These are phyloP conservation scores for Solanum peruvianum DNA, from an alignment of 257 asterid species.

Conservation along the genomic window DNA sequence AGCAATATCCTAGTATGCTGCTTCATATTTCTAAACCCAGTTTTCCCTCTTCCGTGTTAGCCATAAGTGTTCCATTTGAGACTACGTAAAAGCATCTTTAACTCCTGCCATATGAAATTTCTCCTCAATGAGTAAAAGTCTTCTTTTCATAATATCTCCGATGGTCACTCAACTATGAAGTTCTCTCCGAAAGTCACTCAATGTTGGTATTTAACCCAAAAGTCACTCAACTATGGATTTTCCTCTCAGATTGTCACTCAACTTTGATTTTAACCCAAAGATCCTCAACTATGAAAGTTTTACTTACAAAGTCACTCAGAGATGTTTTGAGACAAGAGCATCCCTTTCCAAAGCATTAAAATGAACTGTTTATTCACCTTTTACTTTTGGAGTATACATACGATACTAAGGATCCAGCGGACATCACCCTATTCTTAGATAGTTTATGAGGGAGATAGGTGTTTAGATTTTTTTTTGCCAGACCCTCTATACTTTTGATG, in stretches of 20 bases:
- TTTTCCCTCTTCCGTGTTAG: not conserved
- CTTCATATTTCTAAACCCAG: not conserved
- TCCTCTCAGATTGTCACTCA: not conserved
- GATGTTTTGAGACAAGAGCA: no score
- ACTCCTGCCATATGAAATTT: not conserved
- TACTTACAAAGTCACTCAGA: not conserved
- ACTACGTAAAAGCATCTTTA: not conserved
- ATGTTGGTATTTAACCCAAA: not conserved
- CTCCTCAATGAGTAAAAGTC: not conserved
- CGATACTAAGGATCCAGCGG: no score
- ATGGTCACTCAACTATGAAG: not conserved
- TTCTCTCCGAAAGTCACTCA: not conserved
- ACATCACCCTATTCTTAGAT: no score
- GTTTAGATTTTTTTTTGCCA: not conserved
- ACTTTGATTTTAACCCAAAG: not conserved
- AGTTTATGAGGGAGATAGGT: no score
- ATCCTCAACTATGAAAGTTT: not conserved
- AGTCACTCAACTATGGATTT: not conserved
- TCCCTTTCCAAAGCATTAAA: no score
- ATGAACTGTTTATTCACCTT: no score
- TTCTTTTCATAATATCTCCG: not conserved
- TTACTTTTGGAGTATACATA: no score
- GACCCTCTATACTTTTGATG: not conserved
- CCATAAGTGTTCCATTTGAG: not conserved
- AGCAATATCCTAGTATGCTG: not conserved